These are phyloP conservation scores for Boletus fagicola DNA, from an alignment of 768 basidiomycete species.

Conservation along the genomic window DNA sequence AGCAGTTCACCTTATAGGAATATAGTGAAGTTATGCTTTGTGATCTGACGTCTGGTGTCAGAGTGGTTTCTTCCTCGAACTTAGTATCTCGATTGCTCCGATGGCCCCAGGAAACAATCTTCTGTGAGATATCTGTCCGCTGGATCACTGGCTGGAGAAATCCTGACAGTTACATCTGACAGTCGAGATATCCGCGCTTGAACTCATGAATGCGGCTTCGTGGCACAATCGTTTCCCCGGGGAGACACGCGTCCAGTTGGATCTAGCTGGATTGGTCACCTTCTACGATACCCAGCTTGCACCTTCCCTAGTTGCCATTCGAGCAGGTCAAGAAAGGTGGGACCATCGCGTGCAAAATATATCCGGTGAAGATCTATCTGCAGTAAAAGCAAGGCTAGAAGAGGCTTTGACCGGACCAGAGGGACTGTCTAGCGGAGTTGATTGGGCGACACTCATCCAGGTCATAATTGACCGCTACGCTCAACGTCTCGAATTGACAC, in stretches of 20 bases:
- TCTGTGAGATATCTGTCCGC: slow-evolving; percentile 1
- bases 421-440: slow-evolving; percentile 27
- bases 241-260: slow-evolving; percentile 25
- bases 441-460: slow-evolving; percentile 31
- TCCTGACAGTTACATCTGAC: background rate
- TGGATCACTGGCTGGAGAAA: background rate
- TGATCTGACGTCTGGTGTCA: slow-evolving; percentile 30
- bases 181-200: slow-evolving; percentile 4
- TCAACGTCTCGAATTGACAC: slow-evolving; percentile 27
- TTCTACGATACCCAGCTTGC: slow-evolving; percentile 29
- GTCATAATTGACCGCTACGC: slow-evolving; percentile 34
- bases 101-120: background rate
- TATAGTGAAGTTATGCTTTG: slow-evolving; percentile 47
- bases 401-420: slow-evolving; percentile 1
- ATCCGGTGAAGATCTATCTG: slow-evolving; percentile 12
- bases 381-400: slow-evolving; percentile 3
- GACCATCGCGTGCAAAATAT: slow-evolving; percentile 19
- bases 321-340: slow-evolving; percentile 17
- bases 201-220: slow-evolving; percentile 16
- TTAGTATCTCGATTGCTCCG: slow-evolving; percentile 12
- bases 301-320: slow-evolving; percentile 16
- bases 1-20: background rate
- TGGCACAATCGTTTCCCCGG: slow-evolving; percentile 30
- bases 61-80: slow-evolving; percentile 39
- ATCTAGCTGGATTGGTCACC: slow-evolving; percentile 18